These are phyloP conservation scores for Didymella arachidicola DNA, from an alignment of 2,329 filamentous ascomycete species.

Conservation along the genomic window DNA sequence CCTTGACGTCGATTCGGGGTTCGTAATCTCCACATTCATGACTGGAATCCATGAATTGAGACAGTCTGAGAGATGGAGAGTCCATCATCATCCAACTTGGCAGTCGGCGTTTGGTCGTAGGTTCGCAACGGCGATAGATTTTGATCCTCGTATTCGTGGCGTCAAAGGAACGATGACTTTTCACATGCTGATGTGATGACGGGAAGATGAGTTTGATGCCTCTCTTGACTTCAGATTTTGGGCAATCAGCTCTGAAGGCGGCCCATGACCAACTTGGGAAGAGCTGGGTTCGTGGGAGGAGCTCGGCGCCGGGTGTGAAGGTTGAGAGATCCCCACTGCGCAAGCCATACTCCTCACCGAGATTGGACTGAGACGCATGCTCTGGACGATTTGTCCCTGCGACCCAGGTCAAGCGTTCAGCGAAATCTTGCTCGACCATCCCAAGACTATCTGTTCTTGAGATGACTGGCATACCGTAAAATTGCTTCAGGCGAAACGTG, in stretches of 20 bases:
- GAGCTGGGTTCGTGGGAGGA: background rate
- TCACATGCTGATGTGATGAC: background rate
- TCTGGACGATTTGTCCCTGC: background rate
- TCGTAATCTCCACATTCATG: background rate
- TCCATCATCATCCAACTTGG: too few species aligned
- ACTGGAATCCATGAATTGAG: too few species aligned
- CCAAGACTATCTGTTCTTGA: background rate
- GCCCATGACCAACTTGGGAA: conserved; percentile 11
- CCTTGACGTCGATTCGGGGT: background rate
- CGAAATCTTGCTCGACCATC: background rate
- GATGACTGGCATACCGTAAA: conserved; percentile 4
- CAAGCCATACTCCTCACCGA: conserved; percentile 1
- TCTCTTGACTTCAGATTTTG: background rate
- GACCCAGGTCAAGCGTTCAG: conserved; percentile 5
- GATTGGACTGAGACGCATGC: background rate
- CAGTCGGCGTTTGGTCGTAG: too few species aligned
- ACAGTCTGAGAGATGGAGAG: too few species aligned
- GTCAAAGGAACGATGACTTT: background rate
- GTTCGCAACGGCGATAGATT: background rate
- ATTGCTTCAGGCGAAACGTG: background rate
- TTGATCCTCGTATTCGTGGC: background rate
- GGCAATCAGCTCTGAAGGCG: conserved; percentile 7
- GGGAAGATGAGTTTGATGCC: conserved; percentile 8
- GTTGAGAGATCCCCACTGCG: conserved; percentile 1
- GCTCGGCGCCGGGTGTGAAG: background rate